Conservation (phyloP, 2,329 filamentous ascomycete genomes). For the Talaromyces sp. region DNA sequence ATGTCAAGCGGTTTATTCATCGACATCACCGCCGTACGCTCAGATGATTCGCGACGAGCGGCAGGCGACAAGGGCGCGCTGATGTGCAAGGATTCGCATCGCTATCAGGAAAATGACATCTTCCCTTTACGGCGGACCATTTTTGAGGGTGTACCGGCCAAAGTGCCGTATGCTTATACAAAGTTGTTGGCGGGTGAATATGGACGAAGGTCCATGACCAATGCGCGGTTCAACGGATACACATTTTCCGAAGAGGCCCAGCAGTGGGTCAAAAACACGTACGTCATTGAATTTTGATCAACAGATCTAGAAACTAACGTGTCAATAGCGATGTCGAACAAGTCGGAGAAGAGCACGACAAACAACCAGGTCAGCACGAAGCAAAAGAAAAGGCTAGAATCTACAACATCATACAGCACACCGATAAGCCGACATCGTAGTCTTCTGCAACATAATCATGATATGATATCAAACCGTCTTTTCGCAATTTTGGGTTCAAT, state of each 20-base stretch:
- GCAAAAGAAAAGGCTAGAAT: neutral
- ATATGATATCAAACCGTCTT: neutral
- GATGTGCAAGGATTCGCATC: conserved; percentile 58
- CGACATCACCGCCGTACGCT: conserved; percentile 58
- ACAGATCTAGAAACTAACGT: neutral
- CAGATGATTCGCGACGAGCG: conserved; percentile 40
- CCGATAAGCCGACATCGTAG: neutral
- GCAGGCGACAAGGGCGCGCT: conserved; percentile 43
- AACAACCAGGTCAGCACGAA: neutral
- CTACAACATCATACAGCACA: neutral
- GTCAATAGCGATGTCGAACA: neutral
- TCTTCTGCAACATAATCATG: neutral
- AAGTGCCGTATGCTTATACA: conserved; percentile 57
- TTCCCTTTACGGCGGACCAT: conserved; percentile 55
- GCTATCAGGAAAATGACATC: conserved; percentile 52
- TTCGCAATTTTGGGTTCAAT: neutral
- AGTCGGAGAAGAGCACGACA: neutral
- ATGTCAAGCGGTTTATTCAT: conserved; percentile 58
- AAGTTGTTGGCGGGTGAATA: conserved; percentile 56
- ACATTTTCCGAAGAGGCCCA: neutral
- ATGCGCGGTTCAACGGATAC: conserved; percentile 45
- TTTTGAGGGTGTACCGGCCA: conserved; percentile 54
- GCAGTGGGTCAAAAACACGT: neutral
- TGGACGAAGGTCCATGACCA: conserved; percentile 47
- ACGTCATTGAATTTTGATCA: neutral